Conservation (phyloP, 163 green algal species). For the Prototheca stagnorum region DNA sequence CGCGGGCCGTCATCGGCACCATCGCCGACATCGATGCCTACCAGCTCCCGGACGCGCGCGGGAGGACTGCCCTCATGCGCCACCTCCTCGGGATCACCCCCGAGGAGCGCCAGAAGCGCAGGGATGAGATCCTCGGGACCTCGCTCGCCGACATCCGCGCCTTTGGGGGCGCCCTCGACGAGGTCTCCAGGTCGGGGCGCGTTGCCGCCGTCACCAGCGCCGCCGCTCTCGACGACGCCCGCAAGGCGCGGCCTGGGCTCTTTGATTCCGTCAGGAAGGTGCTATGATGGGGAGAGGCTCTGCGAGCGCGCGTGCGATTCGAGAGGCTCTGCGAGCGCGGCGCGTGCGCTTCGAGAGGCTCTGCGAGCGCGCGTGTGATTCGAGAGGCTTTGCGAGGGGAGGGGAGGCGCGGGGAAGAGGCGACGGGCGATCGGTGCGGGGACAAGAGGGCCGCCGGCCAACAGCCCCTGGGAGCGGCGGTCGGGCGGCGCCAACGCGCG, state of each 20-base stretch:
- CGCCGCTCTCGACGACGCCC: conserved; percentile 14
- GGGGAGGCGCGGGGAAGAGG: too few relatives aligned
- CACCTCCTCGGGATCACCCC: conserved; percentile 82
- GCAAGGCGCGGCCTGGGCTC: conserved; percentile 33
- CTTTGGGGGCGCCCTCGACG: conserved; percentile 63
- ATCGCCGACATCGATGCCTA: conserved; percentile 95
- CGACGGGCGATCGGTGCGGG: too few relatives aligned
- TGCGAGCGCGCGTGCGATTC: too few relatives aligned
- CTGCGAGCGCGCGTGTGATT: too few relatives aligned
- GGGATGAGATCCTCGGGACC: conserved; percentile 86
- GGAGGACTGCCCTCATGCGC: conserved; percentile 66
- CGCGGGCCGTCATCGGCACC: conserved; percentile 86
- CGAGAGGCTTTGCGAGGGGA: too few relatives aligned
- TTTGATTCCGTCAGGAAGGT: conserved; percentile 31
- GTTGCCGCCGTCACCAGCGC: conserved; percentile 69
- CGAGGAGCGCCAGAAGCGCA: conserved; percentile 73
- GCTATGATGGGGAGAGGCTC: conserved; percentile 11
- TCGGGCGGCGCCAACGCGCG: too few relatives aligned
- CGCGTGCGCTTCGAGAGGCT: too few relatives aligned
- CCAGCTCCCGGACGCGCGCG: conserved; percentile 94
- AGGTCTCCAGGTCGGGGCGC: conserved; percentile 30
- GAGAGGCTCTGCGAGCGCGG: too few relatives aligned
- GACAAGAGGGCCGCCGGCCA: too few relatives aligned
- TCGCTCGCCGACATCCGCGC: conserved; percentile 56
- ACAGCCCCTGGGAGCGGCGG: too few relatives aligned